phyloP scores from a whole-genome alignment of 2,329 filamentous ascomycete genomes.

The Mycosphaerella sp. region DNA sequence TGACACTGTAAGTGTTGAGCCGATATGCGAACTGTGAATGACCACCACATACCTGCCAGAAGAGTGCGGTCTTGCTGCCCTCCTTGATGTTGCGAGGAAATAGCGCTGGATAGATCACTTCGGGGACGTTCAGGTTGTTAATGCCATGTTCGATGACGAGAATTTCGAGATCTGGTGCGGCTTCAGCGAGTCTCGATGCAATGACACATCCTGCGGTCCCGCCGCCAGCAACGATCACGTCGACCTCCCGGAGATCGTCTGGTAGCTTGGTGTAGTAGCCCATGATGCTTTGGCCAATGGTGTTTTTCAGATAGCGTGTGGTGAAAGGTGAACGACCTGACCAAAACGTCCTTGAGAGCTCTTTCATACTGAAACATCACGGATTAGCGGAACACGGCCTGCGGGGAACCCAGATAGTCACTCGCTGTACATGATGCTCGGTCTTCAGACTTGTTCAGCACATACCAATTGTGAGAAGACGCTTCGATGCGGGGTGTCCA shows the following conservation, averaged over 20 bases:
- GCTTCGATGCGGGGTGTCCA: not conserved
- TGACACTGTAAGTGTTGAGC: not conserved
- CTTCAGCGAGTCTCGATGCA: slow-evolving; percentile 47
- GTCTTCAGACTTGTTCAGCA: not conserved
- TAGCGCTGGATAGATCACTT: slow-evolving; percentile 47
- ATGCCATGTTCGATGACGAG: slow-evolving; percentile 50
- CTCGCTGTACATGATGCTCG: not conserved
- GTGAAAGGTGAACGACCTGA: not conserved
- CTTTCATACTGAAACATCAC: not conserved
- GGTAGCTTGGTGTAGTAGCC: slow-evolving; percentile 35
- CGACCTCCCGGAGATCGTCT: slow-evolving; percentile 41
- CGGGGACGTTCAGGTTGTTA: slow-evolving; percentile 48
- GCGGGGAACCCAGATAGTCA: not conserved
- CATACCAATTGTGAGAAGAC: not conserved
- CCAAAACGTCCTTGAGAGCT: not conserved
- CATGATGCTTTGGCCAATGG: not conserved
- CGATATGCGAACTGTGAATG: not conserved
- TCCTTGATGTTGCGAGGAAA: slow-evolving; percentile 45
- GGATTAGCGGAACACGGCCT: not conserved
- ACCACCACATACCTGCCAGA: slow-evolving; percentile 37
- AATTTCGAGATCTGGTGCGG: slow-evolving; percentile 47
- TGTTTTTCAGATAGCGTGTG: not conserved
- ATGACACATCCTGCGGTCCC: slow-evolving; percentile 48
- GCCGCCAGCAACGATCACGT: slow-evolving; percentile 44
- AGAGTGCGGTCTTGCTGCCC: slow-evolving; percentile 45